Evolutionary conservation across 108 stramenopile genomes (phyloP).

Genomic region (Skeletonema marinoi): DNA sequence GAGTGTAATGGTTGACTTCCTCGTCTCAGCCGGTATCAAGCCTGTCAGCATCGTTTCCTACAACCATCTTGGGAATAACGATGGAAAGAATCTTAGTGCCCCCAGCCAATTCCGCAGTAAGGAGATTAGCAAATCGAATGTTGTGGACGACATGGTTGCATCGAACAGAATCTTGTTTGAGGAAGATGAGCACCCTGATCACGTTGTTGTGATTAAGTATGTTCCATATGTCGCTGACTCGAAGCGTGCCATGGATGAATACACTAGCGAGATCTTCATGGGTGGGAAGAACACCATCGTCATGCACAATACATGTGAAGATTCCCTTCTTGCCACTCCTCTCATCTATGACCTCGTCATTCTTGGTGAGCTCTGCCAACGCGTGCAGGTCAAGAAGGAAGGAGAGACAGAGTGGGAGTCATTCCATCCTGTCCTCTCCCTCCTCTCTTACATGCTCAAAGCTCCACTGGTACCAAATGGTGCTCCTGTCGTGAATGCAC

Average conservation of each 20-base stretch:
- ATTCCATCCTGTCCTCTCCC: slow-evolving; percentile 94
- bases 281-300: slow-evolving; percentile 97
- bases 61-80: slow-evolving; percentile 99
- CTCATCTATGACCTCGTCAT: slow-evolving; percentile 97
- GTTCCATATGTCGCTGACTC: slow-evolving; percentile 98
- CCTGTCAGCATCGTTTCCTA: slow-evolving; percentile 96
- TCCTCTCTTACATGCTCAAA: slow-evolving; percentile 98
- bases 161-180: slow-evolving; percentile 95
- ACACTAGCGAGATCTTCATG: slow-evolving; percentile 99
- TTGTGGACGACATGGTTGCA: slow-evolving; percentile 99
- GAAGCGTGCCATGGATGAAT: slow-evolving; percentile 99
- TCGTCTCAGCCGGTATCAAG: slow-evolving; percentile 97
- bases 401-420: slow-evolving; percentile 79
- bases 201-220: slow-evolving; percentile 97
- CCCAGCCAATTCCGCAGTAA: slow-evolving; percentile 98
- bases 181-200: slow-evolving; percentile 97
- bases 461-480: slow-evolving; percentile 96
- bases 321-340: slow-evolving; percentile 95
- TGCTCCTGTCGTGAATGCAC: slow-evolving; percentile 97
- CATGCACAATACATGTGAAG: slow-evolving; percentile 99
- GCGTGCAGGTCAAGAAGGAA: slow-evolving; percentile 84
- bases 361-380: slow-evolving; percentile 91
- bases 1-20: slow-evolving; percentile 95
- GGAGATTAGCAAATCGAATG: slow-evolving; percentile 98
- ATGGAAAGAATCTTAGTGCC: slow-evolving; percentile 95